Base-by-base conservation (phyloP, 2,329 filamentous ascomycete genomes). In the Chalara sp. region DNA sequence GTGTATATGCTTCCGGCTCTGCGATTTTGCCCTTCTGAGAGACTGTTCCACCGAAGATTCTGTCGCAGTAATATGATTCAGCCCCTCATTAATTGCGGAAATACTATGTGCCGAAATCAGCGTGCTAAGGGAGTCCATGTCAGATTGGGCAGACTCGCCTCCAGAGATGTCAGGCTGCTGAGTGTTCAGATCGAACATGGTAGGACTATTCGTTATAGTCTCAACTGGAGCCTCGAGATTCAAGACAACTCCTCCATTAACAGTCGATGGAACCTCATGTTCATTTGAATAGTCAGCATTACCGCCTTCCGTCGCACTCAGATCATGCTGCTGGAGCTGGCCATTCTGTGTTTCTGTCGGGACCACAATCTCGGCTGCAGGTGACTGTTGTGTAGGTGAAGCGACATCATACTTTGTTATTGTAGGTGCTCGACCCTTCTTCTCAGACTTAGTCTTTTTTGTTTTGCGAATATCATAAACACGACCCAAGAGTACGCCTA, bases 401-500 rank as follows among this genome's bases (percentile, higher is more conserved):
- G 55, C 46, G 12, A 53, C 45, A 13, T 54, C 52, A 39, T 56
- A 55, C 1, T 56, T 51, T 35, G 54, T 44, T 42, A 56, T 40
- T n/a, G 56, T 46, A 21, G 47, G 37, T 29, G 31, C 37, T 42
- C n/a, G 48, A 5, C 57, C 57, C 41, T 58, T 62, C 48, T 55
- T 61, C 44, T 63, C 61, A 11, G 50, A 30, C 48, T 56, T 61
- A 11, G 50, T 13, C 37, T 59, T 61, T 39, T 55, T 58, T 47
- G 63, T 67, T 44, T 65, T 65, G 33, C 72, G 69, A 52, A 80
- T 74, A 56, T 87, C 83, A 62, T 81, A 84, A 32, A 89, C 73
- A 46, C 83, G 77, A 1, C 84, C 83, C 2, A 88, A 77, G 1
- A 89, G 67, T 6, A 86, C 75, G 3, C 86, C 86, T 3, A 89